Conservation (phyloP, 73 alveolate genomes). For the Tetrahymena borealis region DNA sequence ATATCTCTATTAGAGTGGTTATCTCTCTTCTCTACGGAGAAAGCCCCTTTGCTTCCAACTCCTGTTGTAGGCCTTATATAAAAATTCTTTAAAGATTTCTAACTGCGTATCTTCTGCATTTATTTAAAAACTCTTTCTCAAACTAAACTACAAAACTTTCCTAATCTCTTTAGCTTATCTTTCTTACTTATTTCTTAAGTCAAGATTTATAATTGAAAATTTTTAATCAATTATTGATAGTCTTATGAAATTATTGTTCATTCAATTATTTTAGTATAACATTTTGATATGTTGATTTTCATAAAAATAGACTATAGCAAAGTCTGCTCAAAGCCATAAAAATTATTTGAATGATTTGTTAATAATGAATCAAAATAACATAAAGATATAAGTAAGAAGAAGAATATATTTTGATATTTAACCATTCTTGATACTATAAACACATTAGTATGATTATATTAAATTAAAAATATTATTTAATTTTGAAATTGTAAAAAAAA, state of each 20-base stretch:
- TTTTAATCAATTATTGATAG: background rate
- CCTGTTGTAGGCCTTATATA: background rate
- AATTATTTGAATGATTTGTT: too few relatives aligned
- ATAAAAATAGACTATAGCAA: background rate
- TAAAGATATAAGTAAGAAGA: too few relatives aligned
- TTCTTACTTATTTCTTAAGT: background rate
- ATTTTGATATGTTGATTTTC: background rate
- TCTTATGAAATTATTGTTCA: background rate
- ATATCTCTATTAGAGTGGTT: background rate
- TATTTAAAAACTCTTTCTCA: background rate
- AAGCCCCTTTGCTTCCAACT: background rate
- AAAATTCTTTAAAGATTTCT: background rate
- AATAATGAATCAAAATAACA: too few relatives aligned
- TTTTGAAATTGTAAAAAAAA: too few relatives aligned
- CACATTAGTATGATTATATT: too few relatives aligned
- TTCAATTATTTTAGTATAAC: background rate
- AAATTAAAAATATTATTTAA: too few relatives aligned
- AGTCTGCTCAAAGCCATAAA: too few relatives aligned
- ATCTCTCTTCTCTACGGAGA: background rate
- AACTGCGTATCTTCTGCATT: conserved; percentile 3
- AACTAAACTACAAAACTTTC: background rate
- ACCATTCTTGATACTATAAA: too few relatives aligned
- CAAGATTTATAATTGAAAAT: background rate
- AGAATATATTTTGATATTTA: too few relatives aligned
- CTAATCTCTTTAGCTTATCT: background rate